Evolutionary conservation across 1,284 basidiomycete genomes (phyloP).

Genomic region (Trichosporon ovoides): DNA sequence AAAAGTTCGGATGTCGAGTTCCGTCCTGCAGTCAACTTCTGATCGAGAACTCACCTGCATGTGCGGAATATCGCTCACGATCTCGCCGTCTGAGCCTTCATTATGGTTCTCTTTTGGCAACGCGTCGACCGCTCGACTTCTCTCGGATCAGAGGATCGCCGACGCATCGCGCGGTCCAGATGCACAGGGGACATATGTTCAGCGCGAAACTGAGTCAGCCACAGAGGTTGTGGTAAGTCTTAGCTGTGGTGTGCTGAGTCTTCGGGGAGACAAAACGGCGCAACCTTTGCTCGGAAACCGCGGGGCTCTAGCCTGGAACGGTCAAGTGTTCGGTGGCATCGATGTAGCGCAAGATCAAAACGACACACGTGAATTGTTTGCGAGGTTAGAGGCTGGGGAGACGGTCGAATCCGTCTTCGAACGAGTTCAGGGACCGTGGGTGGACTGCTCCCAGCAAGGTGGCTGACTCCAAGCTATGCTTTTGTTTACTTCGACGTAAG

Average conservation of each 20-base stretch:
- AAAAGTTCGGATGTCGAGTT: no score
- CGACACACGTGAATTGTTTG: conserved; percentile 67
- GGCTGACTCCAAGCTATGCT: not conserved
- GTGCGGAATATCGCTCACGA: conserved; percentile 36
- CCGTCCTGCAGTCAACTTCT: no score
- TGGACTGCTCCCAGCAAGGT: conserved; percentile 25
- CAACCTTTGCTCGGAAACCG: conserved; percentile 63
- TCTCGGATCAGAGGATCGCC: conserved; percentile 20
- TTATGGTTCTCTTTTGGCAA: no score
- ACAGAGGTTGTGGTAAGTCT: conserved; percentile 50
- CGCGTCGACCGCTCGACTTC: not conserved
- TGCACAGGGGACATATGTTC: conserved; percentile 19
- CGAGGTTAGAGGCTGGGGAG: conserved; percentile 52
- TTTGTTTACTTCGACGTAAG: not conserved
- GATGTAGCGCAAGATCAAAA: conserved; percentile 65
- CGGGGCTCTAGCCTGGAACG: conserved; percentile 80
- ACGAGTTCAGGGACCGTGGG: conserved; percentile 80
- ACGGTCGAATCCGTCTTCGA: conserved; percentile 56
- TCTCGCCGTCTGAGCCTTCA: not conserved
- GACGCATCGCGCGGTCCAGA: conserved; percentile 33
- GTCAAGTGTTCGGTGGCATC: conserved; percentile 78
- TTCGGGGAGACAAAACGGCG: conserved; percentile 62
- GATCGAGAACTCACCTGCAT: conserved; percentile 13
- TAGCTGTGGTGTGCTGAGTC: conserved; percentile 69
- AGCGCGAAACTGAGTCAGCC: not conserved